phyloP scores from a whole-genome alignment of 2,329 filamentous ascomycete species.

The Plenodomus lindquistii region DNA sequence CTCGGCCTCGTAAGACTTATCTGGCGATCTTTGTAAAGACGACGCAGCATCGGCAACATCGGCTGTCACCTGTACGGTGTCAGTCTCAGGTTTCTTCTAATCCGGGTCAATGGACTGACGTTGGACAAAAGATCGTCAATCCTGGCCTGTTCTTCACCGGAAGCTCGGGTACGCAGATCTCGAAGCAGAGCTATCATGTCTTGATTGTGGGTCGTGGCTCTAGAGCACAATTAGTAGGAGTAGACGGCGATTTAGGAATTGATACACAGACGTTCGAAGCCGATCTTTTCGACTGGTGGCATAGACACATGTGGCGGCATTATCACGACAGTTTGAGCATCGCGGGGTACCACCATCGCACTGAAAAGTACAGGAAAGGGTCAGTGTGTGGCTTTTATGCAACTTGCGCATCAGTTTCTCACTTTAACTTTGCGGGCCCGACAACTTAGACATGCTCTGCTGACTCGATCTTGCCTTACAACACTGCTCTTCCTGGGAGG shows the following conservation, averaged over 20 bases:
- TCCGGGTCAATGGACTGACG: conserved; percentile 8
- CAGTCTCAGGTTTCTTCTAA: not conserved
- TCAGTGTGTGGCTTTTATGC: no score
- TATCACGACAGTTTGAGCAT: conserved; percentile 40
- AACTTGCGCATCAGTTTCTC: no score
- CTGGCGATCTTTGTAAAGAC: conserved; percentile 11
- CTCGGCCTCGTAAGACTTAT: conserved; percentile 5
- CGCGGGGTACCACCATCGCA: conserved; percentile 41
- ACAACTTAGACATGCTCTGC: conserved; percentile 41
- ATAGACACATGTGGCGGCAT: conserved; percentile 37
- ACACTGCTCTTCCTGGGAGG: conserved; percentile 11
- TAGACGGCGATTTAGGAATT: not conserved
- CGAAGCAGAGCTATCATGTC: conserved; percentile 33
- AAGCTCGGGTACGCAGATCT: conserved; percentile 19
- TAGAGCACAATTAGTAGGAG: conserved; percentile 14
- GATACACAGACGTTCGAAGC: conserved; percentile 35
- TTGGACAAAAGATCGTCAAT: conserved; percentile 27
- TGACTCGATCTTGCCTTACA: conserved; percentile 24
- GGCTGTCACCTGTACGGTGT: conserved; percentile 14
- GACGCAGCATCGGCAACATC: conserved; percentile 27
- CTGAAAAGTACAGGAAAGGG: no score
- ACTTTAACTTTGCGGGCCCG: conserved; percentile 42
- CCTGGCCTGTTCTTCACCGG: conserved; percentile 9
- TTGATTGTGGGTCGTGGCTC: conserved; percentile 33
- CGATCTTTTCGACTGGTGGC: conserved; percentile 39